These are phyloP conservation scores for Neovahlkampfia damariscottae DNA, from an alignment of 78 protist species.

Conservation along the genomic window DNA sequence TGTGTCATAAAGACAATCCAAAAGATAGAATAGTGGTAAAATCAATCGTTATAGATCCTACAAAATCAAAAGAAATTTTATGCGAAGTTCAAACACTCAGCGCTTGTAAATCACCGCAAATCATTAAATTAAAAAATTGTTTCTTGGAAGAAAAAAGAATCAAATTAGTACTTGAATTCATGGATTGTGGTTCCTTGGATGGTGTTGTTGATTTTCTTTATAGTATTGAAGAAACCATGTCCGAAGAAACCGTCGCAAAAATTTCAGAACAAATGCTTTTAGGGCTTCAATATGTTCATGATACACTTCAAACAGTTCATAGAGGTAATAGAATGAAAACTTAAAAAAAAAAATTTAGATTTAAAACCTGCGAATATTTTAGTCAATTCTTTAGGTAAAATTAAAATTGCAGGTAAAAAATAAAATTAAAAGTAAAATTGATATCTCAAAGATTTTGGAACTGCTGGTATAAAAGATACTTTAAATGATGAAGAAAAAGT, in stretches of 20 bases:
- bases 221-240: too few species aligned
- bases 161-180: background rate
- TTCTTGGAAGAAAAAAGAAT: background rate
- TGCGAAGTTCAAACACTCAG: too few species aligned
- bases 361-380: constrained; percentile 10
- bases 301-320: constrained; percentile 7
- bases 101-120: background rate
- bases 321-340: too few species aligned
- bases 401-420: background rate
- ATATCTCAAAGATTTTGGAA: background rate
- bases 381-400: background rate
- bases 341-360: too few species aligned
- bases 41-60: too few species aligned
- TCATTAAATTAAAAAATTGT: background rate
- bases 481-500: background rate
- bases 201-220: too few species aligned
- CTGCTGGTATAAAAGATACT: background rate
- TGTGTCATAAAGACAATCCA: too few species aligned
- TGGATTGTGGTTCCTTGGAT: background rate
- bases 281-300: constrained; percentile 19
- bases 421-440: background rate
- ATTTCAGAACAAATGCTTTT: background rate
- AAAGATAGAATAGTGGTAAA: too few species aligned
- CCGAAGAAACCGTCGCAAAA: background rate
- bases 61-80: too few species aligned